Conservation (phyloP, 1,284 basidiomycete species). For the Phlebopus sp. region DNA sequence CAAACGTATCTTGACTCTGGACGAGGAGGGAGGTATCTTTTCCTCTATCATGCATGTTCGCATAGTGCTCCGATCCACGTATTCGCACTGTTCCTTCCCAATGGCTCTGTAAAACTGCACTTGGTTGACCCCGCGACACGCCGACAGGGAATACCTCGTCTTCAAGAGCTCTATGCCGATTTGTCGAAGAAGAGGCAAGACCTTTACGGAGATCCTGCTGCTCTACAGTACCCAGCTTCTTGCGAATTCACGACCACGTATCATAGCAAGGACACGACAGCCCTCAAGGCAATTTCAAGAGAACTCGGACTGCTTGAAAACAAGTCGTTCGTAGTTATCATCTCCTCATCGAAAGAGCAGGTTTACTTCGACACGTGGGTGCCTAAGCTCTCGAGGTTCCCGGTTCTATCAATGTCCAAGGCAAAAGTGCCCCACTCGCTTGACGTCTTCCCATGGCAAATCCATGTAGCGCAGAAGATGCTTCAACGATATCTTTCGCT, state of each 20-base stretch:
- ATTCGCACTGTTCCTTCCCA: conserved; percentile 85
- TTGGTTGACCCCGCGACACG: conserved; percentile 88
- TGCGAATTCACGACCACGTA: conserved; percentile 76
- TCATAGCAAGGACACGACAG: conserved; percentile 76
- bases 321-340: conserved; percentile 69
- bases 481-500: conserved; percentile 79
- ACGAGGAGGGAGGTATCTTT: conserved; percentile 74
- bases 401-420: conserved; percentile 83
- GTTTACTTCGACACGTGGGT: conserved; percentile 80
- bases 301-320: conserved; percentile 78
- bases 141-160: conserved; percentile 77
- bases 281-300: conserved; percentile 85
- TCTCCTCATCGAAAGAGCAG: conserved; percentile 86
- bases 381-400: conserved; percentile 80
- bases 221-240: conserved; percentile 69
- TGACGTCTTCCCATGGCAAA: conserved; percentile 79
- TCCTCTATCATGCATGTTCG: conserved; percentile 88
- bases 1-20: conserved; percentile 79
- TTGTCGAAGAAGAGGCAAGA: conserved; percentile 47
- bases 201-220: conserved; percentile 40
- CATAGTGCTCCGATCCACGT: conserved; percentile 79
- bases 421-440: conserved; percentile 71
- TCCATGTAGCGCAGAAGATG: conserved; percentile 75
- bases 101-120: conserved; percentile 75
- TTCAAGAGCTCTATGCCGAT: conserved; percentile 73